Conservation (phyloP, 108 stramenopile genomes). For the Seminavis robusta region DNA sequence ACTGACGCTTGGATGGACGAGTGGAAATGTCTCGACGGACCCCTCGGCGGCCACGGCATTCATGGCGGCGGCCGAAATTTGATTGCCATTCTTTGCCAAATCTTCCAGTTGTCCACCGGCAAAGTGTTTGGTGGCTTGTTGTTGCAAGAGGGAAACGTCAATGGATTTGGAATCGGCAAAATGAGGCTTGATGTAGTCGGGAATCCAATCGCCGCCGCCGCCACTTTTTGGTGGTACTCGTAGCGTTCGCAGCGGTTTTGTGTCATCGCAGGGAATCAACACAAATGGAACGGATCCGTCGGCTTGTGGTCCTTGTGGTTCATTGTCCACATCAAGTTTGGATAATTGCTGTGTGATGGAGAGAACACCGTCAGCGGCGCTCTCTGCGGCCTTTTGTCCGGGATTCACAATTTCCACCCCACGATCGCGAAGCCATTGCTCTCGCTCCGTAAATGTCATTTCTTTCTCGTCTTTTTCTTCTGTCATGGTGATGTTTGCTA, state of each 20-base stretch:
- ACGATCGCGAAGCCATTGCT: slow-evolving; percentile 64
- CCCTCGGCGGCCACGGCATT: slow-evolving; percentile 58
- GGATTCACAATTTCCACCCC: slow-evolving; percentile 5
- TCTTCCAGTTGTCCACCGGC: too few relatives aligned
- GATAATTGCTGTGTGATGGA: background rate
- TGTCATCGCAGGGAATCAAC: slow-evolving; percentile 60
- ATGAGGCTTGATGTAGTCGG: slow-evolving; percentile 46
- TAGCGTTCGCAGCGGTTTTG: slow-evolving; percentile 47
- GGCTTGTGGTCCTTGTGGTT: slow-evolving; percentile 24
- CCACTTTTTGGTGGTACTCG: slow-evolving; percentile 21
- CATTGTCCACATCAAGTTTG: slow-evolving; percentile 41
- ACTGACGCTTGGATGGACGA: slow-evolving; percentile 63
- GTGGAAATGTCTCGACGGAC: slow-evolving; percentile 70
- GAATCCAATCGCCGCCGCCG: slow-evolving; percentile 48
- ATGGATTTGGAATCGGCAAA: slow-evolving; percentile 58
- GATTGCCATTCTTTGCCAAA: too few relatives aligned
- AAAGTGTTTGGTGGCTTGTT: slow-evolving; percentile 60
- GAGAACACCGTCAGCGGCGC: background rate
- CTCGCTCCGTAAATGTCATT: slow-evolving; percentile 65
- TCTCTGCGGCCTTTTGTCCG: background rate
- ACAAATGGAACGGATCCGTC: slow-evolving; percentile 45
- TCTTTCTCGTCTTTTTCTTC: slow-evolving; percentile 31
- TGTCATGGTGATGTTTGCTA: too few relatives aligned
- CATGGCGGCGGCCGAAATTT: slow-evolving; percentile 44
- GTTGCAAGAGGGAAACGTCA: slow-evolving; percentile 52